A percentile compares a stretch with the other conserved stretches of the same genome.
These are phyloP conservation scores for Aegilops bicornis DNA, from an alignment of 176 grass and related monocot species.

Conservation along the genomic window DNA sequence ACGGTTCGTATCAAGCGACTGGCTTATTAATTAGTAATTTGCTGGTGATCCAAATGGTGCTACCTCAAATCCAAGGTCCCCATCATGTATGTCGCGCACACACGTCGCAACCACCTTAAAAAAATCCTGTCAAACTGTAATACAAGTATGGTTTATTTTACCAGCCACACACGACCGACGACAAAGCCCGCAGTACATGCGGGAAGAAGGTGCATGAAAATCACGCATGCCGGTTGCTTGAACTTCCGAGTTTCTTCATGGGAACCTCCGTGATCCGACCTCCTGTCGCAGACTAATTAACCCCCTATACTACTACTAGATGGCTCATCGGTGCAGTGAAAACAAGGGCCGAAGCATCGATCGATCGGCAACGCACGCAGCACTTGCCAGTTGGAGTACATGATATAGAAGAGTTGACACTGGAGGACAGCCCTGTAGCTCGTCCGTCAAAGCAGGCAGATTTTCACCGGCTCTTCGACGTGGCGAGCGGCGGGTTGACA, in stretches of 20 bases:
- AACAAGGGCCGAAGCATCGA: neutral
- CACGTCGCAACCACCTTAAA: no score
- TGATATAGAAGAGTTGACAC: neutral
- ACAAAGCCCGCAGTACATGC: neutral
- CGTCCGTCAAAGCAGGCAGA: neutral
- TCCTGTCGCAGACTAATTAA: no score
- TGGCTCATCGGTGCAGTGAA: neutral
- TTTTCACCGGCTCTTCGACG: neutral
- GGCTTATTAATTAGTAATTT: neutral
- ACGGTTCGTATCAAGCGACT: neutral
- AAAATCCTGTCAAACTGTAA: no score
- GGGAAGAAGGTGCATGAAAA: neutral
- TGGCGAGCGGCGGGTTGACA: conserved; percentile 11
- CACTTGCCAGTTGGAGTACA: neutral
- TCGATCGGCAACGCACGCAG: neutral
- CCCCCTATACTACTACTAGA: neutral
- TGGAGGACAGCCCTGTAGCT: neutral
- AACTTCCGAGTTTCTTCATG: neutral
- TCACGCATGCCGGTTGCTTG: conserved; percentile 19
- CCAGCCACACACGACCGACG: neutral
- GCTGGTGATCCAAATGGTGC: neutral
- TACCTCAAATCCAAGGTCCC: conserved; percentile 27
- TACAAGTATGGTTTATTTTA: no score
- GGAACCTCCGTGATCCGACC: neutral
- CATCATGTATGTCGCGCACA: no score